Conservation (phyloP, 495 filamentous ascomycete species). For the Aspergillus leporis region DNA sequence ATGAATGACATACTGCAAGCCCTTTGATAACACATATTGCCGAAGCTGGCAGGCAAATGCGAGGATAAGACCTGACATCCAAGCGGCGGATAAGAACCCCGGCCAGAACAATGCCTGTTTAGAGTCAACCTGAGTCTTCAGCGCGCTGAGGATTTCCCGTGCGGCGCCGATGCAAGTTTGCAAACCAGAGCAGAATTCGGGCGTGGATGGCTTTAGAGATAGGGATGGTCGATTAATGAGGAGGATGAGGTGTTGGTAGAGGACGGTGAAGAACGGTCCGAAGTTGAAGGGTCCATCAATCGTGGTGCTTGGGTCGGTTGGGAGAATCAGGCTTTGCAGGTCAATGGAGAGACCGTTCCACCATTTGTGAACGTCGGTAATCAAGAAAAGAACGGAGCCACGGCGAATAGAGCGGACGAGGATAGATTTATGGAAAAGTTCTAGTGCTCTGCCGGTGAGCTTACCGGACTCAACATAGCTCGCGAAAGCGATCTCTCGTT, state of each 20-base stretch:
- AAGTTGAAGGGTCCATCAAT: conserved; percentile 36
- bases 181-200: conserved; percentile 41
- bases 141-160: conserved; percentile 34
- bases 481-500: conserved; percentile 33
- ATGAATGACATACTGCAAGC: conserved; percentile 28
- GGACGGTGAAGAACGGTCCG: conserved; percentile 52
- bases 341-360: conserved; percentile 42
- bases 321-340: conserved; percentile 18
- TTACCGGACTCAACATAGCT: conserved; percentile 44
- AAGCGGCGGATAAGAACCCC: conserved; percentile 40
- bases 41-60: conserved; percentile 44
- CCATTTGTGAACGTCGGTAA: conserved; percentile 48
- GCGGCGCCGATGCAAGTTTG: conserved; percentile 45
- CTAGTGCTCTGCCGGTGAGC: conserved; percentile 40
- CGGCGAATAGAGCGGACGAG: conserved; percentile 37
- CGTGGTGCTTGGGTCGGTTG: background rate
- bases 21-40: conserved; percentile 39
- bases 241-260: conserved; percentile 70
- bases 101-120: conserved; percentile 44
- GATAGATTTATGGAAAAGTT: conserved; percentile 46
- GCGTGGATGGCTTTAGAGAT: conserved; percentile 33
- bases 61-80: conserved; percentile 43
- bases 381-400: conserved; percentile 37
- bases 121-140: conserved; percentile 31
- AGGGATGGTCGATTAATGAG: conserved; percentile 54